Percentiles rank a stretch among this genome's conserved stretches.
phyloP scores from a whole-genome alignment of 2,329 filamentous ascomycete species.

The Didymella glomerata region DNA sequence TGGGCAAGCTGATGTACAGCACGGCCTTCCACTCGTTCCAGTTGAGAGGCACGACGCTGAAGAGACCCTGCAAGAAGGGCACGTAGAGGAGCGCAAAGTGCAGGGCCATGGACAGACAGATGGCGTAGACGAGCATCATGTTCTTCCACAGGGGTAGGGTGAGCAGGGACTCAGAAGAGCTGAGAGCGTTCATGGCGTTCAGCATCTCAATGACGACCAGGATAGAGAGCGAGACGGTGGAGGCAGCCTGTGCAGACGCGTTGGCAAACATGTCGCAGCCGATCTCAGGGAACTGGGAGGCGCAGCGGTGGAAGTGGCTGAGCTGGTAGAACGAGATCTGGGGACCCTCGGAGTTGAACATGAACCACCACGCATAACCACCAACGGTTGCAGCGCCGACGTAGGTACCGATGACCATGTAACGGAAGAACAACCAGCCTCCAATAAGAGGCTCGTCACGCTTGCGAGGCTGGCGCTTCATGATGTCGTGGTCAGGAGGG shows the following conservation, averaged over 20 bases:
- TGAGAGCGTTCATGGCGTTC: constrained; percentile 98
- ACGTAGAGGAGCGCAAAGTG: constrained; percentile 95
- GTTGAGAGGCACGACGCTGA: constrained; percentile 89
- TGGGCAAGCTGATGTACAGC: constrained; percentile 83
- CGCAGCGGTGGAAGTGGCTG: constrained; percentile 92
- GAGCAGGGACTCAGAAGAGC: constrained; percentile 90
- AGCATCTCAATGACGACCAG: constrained; percentile 99
- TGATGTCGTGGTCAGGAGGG: constrained; percentile 97
- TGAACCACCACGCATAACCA: constrained; percentile 99
- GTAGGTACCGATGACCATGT: constrained; percentile 94
- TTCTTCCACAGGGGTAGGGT: constrained; percentile 98
- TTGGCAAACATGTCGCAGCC: constrained; percentile 92
- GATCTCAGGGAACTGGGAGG: constrained; percentile 82
- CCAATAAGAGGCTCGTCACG: constrained; percentile 91
- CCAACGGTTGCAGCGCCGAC: constrained; percentile 94
- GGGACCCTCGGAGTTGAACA: constrained; percentile 90
- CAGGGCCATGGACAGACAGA: constrained; percentile 88
- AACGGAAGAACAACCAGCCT: constrained; percentile 97
- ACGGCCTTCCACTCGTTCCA: constrained; percentile 93
- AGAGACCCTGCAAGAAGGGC: constrained; percentile 85
- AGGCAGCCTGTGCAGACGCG: constrained; percentile 85
- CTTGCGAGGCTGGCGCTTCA: constrained; percentile 90
- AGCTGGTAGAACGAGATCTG: constrained; percentile 92
- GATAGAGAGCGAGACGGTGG: constrained; percentile 88
- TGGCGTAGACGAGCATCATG: constrained; percentile 97